These are phyloP conservation scores for Pseudisothecium myosuroides DNA, from an alignment of 225 moss, liverwort and hornwort species.

Conservation along the genomic window DNA sequence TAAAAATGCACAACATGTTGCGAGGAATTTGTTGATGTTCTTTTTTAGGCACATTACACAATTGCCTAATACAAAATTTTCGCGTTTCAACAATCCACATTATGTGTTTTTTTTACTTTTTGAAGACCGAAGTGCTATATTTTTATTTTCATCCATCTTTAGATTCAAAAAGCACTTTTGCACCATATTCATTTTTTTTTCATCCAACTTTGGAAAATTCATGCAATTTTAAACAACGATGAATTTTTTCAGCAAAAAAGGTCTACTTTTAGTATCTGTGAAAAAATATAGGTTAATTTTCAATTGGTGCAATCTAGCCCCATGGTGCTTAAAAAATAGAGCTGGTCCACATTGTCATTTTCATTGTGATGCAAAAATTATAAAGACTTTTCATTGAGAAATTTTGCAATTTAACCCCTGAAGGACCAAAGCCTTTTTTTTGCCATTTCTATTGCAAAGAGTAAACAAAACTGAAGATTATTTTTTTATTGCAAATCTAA, in stretches of 20 bases:
- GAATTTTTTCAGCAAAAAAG: accelerated
- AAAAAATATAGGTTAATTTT: neutral
- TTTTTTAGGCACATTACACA: neutral
- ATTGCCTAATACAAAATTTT: neutral
- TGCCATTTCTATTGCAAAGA: too few species aligned
- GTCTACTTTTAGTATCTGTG: neutral
- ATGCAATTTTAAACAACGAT: neutral
- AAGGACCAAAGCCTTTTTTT: too few species aligned
- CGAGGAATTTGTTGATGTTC: too few species aligned
- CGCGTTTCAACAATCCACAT: neutral
- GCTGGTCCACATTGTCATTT: neutral
- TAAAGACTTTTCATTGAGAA: neutral
- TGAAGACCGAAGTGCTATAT: too few species aligned
- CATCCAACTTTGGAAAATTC: neutral
- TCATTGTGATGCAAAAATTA: neutral
- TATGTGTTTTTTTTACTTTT: too few species aligned
- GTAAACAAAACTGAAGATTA: too few species aligned
- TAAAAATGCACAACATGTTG: neutral
- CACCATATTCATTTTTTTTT: neutral
- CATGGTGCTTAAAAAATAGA: neutral
- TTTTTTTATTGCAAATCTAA: too few species aligned
- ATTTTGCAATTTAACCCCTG: neutral
- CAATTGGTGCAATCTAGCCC: neutral
- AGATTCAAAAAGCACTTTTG: neutral
- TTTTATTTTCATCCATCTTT: neutral